phyloP scores from a whole-genome alignment of 2,329 filamentous ascomycete genomes.

The Stemphylium lycopersici region DNA sequence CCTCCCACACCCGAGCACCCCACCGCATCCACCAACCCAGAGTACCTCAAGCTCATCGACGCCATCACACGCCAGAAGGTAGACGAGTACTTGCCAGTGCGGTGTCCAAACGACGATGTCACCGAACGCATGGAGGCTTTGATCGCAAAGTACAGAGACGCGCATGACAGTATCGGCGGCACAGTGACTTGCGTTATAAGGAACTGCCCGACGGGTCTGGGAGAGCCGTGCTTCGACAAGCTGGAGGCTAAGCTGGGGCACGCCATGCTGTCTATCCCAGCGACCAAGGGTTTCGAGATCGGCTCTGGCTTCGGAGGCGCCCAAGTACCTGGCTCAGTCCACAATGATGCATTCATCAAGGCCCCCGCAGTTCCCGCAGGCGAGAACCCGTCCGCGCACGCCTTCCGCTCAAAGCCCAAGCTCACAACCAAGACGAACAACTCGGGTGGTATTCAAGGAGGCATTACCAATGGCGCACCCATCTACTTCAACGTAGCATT shows the following conservation, averaged over 20 bases:
- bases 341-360: conserved; percentile 87
- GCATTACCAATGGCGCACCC: conserved; percentile 89
- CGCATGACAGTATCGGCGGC: conserved; percentile 87
- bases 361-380: conserved; percentile 57
- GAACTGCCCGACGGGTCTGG: conserved; percentile 82
- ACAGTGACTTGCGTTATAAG: conserved; percentile 93
- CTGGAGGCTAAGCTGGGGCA: conserved; percentile 89
- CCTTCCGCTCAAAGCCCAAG: conserved; percentile 55
- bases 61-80: conserved; percentile 76
- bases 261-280: conserved; percentile 93
- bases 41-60: conserved; percentile 76
- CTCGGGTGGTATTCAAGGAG: conserved; percentile 92
- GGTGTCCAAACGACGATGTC: conserved; percentile 75
- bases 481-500: conserved; percentile 96
- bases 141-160: conserved; percentile 79
- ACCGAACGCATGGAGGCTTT: conserved; percentile 75
- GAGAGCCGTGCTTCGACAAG: conserved; percentile 95
- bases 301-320: conserved; percentile 90
- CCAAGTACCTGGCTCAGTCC: conserved; percentile 82
- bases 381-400: conserved; percentile 51
- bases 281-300: conserved; percentile 94
- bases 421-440: conserved; percentile 93
- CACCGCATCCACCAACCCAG: conserved; percentile 74
- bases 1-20: conserved; percentile 70
- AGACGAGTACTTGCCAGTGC: conserved; percentile 82